phyloP scores from a whole-genome alignment of 345 rosid species.

The Salix suchowensis region DNA sequence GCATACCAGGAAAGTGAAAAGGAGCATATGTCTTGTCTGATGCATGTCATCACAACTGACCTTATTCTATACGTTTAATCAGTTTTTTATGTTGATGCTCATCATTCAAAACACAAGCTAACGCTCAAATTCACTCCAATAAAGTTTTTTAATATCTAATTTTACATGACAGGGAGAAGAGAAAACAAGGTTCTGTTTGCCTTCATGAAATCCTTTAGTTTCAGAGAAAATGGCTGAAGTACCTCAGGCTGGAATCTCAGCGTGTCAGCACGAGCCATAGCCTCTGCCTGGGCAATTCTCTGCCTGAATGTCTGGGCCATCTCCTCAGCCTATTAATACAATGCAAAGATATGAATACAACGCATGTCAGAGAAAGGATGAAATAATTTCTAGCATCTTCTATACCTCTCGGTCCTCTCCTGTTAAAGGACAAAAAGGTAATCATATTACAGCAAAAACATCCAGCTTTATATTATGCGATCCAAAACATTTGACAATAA shows the following conservation, averaged over 20 bases:
- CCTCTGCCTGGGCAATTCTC: conserved; percentile 98
- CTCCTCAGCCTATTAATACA: conserved; percentile 80
- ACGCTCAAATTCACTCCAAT: neutral
- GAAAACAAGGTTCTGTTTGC: neutral
- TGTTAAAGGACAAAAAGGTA: neutral
- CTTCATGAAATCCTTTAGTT: neutral
- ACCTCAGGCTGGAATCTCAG: conserved; percentile 98
- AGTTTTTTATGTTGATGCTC: neutral
- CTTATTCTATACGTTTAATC: neutral
- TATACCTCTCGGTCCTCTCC: neutral
- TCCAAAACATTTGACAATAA: neutral
- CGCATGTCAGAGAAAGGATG: neutral
- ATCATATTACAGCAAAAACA: neutral
- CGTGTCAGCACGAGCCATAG: conserved; percentile 99
- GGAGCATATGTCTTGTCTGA: neutral
- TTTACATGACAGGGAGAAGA: neutral
- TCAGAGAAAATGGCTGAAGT: neutral
- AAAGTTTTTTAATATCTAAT: neutral
- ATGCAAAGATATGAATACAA: neutral
- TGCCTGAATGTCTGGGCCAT: conserved; percentile 98
- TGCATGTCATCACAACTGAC: neutral
- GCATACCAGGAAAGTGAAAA: neutral
- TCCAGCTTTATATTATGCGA: neutral
- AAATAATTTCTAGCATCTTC: neutral
- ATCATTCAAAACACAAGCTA: neutral